Evolutionary conservation across 176 grass and related monocot species (phyloP).

Genomic region (Tillandsia fasciculata): DNA sequence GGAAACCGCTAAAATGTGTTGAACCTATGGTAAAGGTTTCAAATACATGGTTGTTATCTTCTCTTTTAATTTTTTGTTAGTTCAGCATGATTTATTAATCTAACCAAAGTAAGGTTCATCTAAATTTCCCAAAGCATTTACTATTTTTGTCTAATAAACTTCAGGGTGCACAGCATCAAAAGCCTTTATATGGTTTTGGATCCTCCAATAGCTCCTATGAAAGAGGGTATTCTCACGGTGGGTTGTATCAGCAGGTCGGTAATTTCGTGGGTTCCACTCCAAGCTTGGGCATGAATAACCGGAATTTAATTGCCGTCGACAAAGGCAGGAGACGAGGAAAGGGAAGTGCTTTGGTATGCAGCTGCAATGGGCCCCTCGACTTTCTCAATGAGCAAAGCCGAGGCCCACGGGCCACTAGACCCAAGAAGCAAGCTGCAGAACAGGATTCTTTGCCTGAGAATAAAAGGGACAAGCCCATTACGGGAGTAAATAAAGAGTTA

Average conservation of each 20-base stretch:
- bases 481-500: constrained; percentile 22
- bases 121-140: not conserved
- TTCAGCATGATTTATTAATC: too few relatives aligned
- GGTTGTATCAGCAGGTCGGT: constrained; percentile 29
- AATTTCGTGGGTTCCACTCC: constrained; percentile 37
- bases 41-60: not conserved
- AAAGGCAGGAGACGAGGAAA: constrained; percentile 34
- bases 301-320: constrained; percentile 29
- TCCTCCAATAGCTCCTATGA: constrained; percentile 33
- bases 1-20: not conserved
- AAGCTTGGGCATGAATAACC: constrained; percentile 29
- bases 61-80: not conserved
- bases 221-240: constrained; percentile 2
- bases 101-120: not conserved
- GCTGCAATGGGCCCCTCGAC: constrained; percentile 44
- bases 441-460: constrained; percentile 32
- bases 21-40: not conserved
- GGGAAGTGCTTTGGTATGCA: constrained; percentile 34
- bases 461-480: constrained; percentile 28
- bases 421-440: constrained; percentile 40
- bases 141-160: constrained; percentile 19
- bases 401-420: constrained; percentile 47
- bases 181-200: constrained; percentile 35
- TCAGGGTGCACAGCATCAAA: constrained; percentile 47
- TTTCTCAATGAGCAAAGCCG: constrained; percentile 66